Conservation (phyloP, 164 flowering plant genomes). For the Pachysandra terminalis region DNA sequence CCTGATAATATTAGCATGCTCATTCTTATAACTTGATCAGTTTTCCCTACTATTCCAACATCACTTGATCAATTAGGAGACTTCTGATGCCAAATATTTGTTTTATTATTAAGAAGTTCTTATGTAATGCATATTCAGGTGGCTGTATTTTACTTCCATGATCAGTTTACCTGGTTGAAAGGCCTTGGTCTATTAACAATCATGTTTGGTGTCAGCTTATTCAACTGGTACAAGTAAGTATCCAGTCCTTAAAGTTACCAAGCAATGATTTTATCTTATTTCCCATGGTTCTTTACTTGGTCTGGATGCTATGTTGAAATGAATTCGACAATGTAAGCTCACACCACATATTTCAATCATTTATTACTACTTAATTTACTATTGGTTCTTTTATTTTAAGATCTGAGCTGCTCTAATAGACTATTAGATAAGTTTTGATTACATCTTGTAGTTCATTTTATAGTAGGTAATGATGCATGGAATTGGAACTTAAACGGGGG, state of each 20-base stretch:
- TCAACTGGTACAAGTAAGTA: constrained; percentile 99
- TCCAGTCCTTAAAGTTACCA: not conserved
- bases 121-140: constrained; percentile 44
- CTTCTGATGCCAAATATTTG: not conserved
- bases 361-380: no score
- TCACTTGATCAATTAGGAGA: not conserved
- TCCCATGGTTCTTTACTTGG: not conserved
- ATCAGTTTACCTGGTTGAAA: constrained; percentile 87
- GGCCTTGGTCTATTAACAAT: constrained; percentile 80
- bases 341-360: no score
- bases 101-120: not conserved
- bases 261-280: not conserved
- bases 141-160: constrained; percentile 97
- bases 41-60: not conserved
- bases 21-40: not conserved
- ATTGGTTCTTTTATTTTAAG: no score
- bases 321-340: not conserved
- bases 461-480: not conserved
- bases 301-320: not conserved
- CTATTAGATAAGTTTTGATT: not conserved
- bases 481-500: not conserved
- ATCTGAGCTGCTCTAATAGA: not conserved
- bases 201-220: constrained; percentile 90
- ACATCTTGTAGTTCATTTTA: not conserved
- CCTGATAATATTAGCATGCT: not conserved